Evolutionary conservation across 805 yeast species (phyloP), one percentile per base, ranked within the genome.

Genomic region (Danielia oregonensis): DNA sequence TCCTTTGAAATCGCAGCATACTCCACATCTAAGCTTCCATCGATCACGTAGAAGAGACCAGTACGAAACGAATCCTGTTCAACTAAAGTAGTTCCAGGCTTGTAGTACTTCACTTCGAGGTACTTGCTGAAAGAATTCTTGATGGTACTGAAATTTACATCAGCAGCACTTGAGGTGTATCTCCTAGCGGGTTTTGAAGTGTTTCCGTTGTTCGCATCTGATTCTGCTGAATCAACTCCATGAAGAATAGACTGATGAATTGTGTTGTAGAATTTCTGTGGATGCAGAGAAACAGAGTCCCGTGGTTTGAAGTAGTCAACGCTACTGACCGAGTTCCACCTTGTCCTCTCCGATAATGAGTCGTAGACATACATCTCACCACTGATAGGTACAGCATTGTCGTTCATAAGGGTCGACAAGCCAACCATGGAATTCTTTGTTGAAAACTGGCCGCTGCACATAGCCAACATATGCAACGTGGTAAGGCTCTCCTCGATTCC

Each of bases 11-110:
- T 24, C 8, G 24, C 16, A 8, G 13, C 19, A 21, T 15, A 14
- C 16, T 40, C 28, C 11, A 87, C 85, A 27, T 83, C 87, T 24
- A 91, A 59, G 4, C 68, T 49, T 2, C 98, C 98, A 36, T 82
- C 82, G 32, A 91, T 74, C 4, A 91, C 80, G 51, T 82, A 91
- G 52, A 69, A 86, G 9, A 91, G 55, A 0, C 97, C 98, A 1
- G 80, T 76, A 30, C 81, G 77, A 31, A 72, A 69, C 10, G 79
- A 74, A 32, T 82, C 78, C 41, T 84, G 85, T 35, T 77, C 71
- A 8, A 84, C 76, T 2, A 91, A 48, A 1, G 67, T 65, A 1
- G 78, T 55, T 4, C 79, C 85, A 19, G 78, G 68, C 9, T 71
- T 61, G 39, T 69, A 66, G 43, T 63, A 70, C 39, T 73, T 61